Evolutionary conservation across 768 basidiomycete genomes (phyloP).

Genomic region (Albatrellus ellisii): DNA sequence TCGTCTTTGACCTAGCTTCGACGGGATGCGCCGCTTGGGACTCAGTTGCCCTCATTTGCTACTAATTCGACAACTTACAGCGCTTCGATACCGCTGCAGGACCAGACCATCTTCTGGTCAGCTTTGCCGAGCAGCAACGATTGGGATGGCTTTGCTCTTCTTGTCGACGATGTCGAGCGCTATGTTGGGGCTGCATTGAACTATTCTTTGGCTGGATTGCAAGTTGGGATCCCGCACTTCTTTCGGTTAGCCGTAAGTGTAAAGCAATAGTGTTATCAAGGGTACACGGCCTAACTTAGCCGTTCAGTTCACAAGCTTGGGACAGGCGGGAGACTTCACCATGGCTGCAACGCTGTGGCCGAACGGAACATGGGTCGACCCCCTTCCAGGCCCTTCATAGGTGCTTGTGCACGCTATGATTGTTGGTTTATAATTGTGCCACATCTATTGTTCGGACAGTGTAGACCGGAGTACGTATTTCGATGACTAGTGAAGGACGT

Average conservation of each 20-base stretch:
- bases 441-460: too few relatives aligned
- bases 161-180: constrained; percentile 80
- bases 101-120: constrained; percentile 25
- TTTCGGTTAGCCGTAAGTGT: constrained; percentile 59
- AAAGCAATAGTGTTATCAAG: constrained; percentile 6
- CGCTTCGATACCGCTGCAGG: constrained; percentile 32
- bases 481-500: too few relatives aligned
- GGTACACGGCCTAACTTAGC: neutral
- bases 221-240: constrained; percentile 53
- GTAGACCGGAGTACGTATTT: too few relatives aligned
- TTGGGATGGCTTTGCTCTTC: constrained; percentile 68
- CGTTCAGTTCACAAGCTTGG: constrained; percentile 33
- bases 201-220: constrained; percentile 52
- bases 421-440: constrained; percentile 7
- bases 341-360: constrained; percentile 63
- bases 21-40: constrained; percentile 58
- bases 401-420: constrained; percentile 8
- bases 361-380: constrained; percentile 75
- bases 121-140: constrained; percentile 18
- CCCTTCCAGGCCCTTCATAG: constrained; percentile 50
- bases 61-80: constrained; percentile 67
- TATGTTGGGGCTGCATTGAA: constrained; percentile 61
- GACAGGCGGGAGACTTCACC: constrained; percentile 60
- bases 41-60: constrained; percentile 54
- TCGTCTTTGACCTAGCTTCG: constrained; percentile 35